phyloP scores from a whole-genome alignment of 306 rosid genomes.

The Corylus avellana region DNA sequence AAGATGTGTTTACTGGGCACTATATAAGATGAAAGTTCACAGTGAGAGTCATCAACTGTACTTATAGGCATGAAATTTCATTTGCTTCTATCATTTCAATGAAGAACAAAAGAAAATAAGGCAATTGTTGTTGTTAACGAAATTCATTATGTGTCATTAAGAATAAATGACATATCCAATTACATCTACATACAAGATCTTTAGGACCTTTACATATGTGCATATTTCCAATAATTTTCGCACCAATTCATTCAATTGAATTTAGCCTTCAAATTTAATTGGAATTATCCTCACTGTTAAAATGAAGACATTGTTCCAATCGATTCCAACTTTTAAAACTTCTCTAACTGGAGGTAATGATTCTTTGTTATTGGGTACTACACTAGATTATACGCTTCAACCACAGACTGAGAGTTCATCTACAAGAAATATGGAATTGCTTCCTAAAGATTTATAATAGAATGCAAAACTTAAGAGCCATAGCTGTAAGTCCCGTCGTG shows the following conservation, averaged over 20 bases:
- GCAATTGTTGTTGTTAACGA: neutral
- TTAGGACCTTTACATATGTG: neutral
- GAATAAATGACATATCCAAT: neutral
- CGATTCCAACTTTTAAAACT: neutral
- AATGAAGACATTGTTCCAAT: neutral
- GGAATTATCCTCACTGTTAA: neutral
- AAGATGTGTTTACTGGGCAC: neutral
- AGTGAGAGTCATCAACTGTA: neutral
- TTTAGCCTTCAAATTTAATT: neutral
- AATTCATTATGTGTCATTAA: neutral
- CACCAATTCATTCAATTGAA: neutral
- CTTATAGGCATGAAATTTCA: neutral
- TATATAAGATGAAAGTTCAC: neutral
- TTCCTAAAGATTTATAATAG: neutral
- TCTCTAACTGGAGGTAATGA: neutral
- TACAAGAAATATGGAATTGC: neutral
- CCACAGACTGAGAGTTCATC: neutral
- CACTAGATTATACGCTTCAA: neutral
- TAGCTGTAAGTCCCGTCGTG: neutral
- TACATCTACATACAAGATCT: no score
- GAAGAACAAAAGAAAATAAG: neutral
- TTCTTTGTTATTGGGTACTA: neutral
- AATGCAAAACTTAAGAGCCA: neutral
- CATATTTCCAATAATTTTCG: neutral
- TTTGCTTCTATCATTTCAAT: neutral